Base-by-base conservation (phyloP, 441 rosid species). In the Flueggea neowawraea region DNA sequence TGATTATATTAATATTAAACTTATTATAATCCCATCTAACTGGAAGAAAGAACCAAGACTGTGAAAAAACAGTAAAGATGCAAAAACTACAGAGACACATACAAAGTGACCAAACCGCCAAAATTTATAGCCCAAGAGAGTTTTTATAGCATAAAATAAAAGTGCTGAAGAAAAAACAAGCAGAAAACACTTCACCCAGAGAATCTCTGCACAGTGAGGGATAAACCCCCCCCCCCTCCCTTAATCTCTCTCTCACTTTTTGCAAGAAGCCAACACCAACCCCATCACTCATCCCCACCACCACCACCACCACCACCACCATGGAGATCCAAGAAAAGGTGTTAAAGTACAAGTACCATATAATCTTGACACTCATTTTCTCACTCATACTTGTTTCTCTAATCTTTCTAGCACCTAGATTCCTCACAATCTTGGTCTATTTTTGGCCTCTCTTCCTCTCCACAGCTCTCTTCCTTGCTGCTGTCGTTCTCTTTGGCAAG, bases 401-500 rank as follows among this genome's bases (percentile, higher is more conserved):
- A 31, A 33, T 85, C 79, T 31, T 70, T 43, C 58, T 82, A 3
- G 84, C 96, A 5, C 97, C 98, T 2, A 75, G 97, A 48, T 81
- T 90, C 62, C 68, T 93, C 70, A 77, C 82, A 54, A 67, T 93
- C 57, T 53, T 93, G 55, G 74, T 89, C 67, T 90, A 83, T 82
- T 93, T 93, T 54, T 90, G 94, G 90, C 97, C 97, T 22, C 79
- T 93, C 14, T 67, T 86, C 57, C 75, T 93, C 71, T 93, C 98
- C 76, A 90, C 98, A 3, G 81, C 94, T 61, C 82, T 93, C 58
- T 90, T 93, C 65, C 92, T 93, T 22, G 82, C 58, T 11, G 89
- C 89, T 14, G 84, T 88, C 63, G 57, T 82, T 74, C 72, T 90
- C 77, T 84, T 90, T 41, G 90, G 80, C 12, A 82, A 80, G 51